phyloP scores from a whole-genome alignment of 2,329 filamentous ascomycete genomes.

The Trichoderma hamatum region DNA sequence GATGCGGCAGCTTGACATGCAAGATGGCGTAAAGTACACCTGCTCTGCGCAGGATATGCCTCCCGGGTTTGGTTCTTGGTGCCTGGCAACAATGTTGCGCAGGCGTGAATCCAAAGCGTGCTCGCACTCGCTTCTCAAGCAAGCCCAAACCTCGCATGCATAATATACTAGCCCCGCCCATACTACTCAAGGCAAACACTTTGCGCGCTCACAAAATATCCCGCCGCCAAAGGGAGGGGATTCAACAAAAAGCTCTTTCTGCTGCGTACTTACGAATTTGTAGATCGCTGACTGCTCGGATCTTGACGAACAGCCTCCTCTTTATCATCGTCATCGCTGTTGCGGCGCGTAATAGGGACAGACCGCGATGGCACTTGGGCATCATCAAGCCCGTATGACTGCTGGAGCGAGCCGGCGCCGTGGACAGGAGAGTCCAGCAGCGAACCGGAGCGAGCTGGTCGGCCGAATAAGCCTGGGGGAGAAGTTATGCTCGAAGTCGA shows the following conservation, averaged over 20 bases:
- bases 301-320: constrained; percentile 72
- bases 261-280: constrained; percentile 72
- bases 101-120: not conserved
- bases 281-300: constrained; percentile 71
- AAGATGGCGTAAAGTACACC: not conserved
- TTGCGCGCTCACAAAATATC: not conserved
- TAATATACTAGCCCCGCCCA: not conserved
- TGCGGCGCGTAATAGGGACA: constrained; percentile 81
- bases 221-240: constrained; percentile 23
- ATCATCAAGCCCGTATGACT: constrained; percentile 56
- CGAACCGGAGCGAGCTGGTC: constrained; percentile 75
- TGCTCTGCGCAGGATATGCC: constrained; percentile 2
- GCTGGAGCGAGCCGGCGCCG: constrained; percentile 62
- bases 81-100: not conserved
- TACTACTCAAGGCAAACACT: not conserved
- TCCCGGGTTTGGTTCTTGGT: not conserved
- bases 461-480: constrained; percentile 73
- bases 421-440: constrained; percentile 78
- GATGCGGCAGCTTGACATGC: not conserved
- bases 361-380: constrained; percentile 74
- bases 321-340: constrained; percentile 89
- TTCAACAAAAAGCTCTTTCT: constrained; percentile 15
- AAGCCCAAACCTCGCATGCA: not conserved
- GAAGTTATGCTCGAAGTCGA: constrained; percentile 87
- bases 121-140: not conserved